Conservation (phyloP, 768 basidiomycete genomes). For the Amanita pallidorosea region DNA sequence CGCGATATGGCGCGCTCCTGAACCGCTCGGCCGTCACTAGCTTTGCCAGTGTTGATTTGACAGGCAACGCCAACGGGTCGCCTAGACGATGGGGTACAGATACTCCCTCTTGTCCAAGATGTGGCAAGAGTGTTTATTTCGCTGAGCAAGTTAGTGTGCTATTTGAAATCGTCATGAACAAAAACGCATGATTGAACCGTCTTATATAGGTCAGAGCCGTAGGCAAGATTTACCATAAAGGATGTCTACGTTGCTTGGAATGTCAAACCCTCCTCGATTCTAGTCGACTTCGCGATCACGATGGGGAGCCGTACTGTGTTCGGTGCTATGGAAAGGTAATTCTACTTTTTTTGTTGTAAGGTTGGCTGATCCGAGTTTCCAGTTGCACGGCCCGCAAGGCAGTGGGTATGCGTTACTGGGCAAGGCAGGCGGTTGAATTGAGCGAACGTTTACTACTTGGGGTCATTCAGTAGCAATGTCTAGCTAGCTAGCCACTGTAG, state of each 20-base stretch:
- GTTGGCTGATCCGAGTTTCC: background rate
- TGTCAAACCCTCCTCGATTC: slow-evolving; percentile 66
- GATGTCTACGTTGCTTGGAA: slow-evolving; percentile 65
- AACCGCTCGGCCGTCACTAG: slow-evolving; percentile 13
- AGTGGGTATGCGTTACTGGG: slow-evolving; percentile 62
- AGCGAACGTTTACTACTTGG: too few relatives aligned
- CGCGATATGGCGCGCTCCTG: slow-evolving; percentile 53
- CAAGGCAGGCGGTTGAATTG: slow-evolving; percentile 22
- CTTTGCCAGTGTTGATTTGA: slow-evolving; percentile 19
- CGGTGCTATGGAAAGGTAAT: slow-evolving; percentile 63
- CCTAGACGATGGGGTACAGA: slow-evolving; percentile 43
- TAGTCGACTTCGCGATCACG: slow-evolving; percentile 62
- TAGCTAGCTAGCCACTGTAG: background rate
- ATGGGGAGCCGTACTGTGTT: slow-evolving; percentile 59
- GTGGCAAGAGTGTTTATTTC: slow-evolving; percentile 72
- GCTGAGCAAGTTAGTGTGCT: slow-evolving; percentile 55
- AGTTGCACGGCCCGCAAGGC: slow-evolving; percentile 69
- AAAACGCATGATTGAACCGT: background rate
- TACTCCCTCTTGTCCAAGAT: slow-evolving; percentile 57
- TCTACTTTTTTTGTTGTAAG: background rate
- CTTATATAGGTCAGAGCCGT: slow-evolving; percentile 61
- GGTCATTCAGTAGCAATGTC: background rate
- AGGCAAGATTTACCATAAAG: slow-evolving; percentile 72
- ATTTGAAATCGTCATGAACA: background rate
- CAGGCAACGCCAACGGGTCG: slow-evolving; percentile 22